phyloP scores from a whole-genome alignment of 768 basidiomycete species.

The Fomitopsis serialis region DNA sequence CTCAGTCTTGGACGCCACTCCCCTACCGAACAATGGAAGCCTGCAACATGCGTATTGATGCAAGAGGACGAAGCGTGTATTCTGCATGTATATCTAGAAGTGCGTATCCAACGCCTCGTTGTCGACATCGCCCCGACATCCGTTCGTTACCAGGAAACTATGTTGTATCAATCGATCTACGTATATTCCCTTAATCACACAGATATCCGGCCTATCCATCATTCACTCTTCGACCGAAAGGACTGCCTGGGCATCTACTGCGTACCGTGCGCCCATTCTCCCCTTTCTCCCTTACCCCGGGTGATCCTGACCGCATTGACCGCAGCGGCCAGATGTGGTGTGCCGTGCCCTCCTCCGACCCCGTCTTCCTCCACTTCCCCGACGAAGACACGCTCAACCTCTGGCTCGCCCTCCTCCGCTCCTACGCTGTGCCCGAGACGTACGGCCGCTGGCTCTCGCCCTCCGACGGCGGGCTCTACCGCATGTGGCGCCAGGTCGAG shows the following conservation, averaged over 20 bases:
- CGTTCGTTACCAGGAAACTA: constrained; percentile 47
- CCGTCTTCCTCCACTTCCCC: constrained; percentile 70
- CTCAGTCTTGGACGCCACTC: constrained; percentile 50
- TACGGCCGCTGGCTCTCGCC: constrained; percentile 57
- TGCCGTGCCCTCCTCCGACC: constrained; percentile 46
- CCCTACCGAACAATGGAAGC: constrained; percentile 61
- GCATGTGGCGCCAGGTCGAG: constrained; percentile 84
- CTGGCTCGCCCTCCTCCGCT: constrained; percentile 77
- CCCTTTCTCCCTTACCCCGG: neutral
- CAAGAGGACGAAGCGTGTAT: constrained; percentile 66
- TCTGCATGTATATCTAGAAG: constrained; percentile 72
- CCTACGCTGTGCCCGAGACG: constrained; percentile 76
- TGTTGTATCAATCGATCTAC: constrained; percentile 68
- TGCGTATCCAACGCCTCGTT: constrained; percentile 40
- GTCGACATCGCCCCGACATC: neutral
- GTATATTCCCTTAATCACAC: constrained; percentile 72
- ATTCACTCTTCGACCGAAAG: constrained; percentile 71
- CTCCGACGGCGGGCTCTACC: constrained; percentile 68
- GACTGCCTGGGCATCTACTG: constrained; percentile 72
- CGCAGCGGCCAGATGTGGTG: constrained; percentile 58
- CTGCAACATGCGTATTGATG: constrained; percentile 63
- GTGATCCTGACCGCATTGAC: neutral
- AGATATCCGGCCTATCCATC: constrained; percentile 73
- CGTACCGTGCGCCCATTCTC: constrained; percentile 39
- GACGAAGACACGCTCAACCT: constrained; percentile 59